Conservation (phyloP, 305 asterid species). For the Lippia alba region DNA sequence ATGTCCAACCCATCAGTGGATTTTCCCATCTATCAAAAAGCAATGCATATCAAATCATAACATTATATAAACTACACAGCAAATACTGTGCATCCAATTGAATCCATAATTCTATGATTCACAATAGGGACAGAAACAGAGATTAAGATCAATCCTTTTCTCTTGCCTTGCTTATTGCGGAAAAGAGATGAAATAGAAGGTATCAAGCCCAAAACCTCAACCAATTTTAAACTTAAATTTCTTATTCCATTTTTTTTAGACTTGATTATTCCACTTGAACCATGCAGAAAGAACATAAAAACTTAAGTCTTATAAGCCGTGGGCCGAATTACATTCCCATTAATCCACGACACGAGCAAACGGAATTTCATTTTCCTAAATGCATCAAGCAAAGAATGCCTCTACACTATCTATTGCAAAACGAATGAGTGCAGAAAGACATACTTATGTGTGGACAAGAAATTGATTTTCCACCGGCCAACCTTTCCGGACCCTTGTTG, state of each 20-base stretch:
- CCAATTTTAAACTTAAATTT: background rate
- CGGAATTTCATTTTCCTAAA: conserved; percentile 2
- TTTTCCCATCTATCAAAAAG: conserved; percentile 82
- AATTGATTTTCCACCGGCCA: conserved; percentile 84
- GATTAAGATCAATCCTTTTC: background rate
- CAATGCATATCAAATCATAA: conserved; percentile 1
- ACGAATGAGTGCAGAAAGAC: conserved; percentile 31
- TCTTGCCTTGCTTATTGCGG: conserved; percentile 4
- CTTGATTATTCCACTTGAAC: conserved; percentile 6
- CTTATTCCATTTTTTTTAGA: no score
- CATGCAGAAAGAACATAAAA: background rate
- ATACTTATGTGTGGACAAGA: conserved; percentile 82
- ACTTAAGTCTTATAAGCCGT: background rate
- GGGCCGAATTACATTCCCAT: no score
- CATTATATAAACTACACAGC: background rate
- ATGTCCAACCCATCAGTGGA: conserved; percentile 99
- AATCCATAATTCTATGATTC: background rate
- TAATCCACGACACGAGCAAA: no score
- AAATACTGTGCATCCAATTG: conserved; percentile 11
- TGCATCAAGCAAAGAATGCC: conserved; percentile 1
- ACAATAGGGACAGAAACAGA: background rate
- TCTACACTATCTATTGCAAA: background rate
- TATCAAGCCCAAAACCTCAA: background rate
- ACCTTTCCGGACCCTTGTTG: conserved; percentile 92
- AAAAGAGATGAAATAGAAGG: background rate